These are phyloP conservation scores for Ziziphus jujuba DNA, from an alignment of 306 rosid species.

Conservation along the genomic window DNA sequence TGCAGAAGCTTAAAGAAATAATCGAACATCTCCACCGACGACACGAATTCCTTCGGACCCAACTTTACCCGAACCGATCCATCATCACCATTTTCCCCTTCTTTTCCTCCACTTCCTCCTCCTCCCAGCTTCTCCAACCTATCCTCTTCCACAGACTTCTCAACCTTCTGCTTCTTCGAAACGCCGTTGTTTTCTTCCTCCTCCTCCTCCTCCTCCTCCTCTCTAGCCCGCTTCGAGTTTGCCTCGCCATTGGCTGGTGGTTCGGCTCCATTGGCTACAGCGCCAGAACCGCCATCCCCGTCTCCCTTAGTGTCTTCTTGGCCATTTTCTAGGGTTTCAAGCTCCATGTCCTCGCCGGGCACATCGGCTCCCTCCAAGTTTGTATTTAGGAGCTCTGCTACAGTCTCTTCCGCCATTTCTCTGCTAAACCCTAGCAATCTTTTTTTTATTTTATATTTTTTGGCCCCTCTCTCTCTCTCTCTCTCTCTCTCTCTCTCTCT, in stretches of 20 bases:
- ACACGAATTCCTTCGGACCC: conserved; percentile 49
- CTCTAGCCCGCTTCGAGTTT: conserved; percentile 37
- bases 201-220: no score
- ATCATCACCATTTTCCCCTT: conserved; percentile 22
- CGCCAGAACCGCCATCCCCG: background rate
- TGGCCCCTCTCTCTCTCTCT: no score
- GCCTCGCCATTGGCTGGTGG: conserved; percentile 13
- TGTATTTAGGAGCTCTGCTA: conserved; percentile 17
- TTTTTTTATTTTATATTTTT: no score
- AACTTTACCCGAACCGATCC: conserved; percentile 32
- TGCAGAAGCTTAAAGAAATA: conserved; percentile 67
- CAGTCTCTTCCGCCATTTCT: conserved; percentile 27
- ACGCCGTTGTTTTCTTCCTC: conserved; percentile 13
- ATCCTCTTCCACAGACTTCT: conserved; percentile 42
- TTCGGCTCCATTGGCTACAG: background rate
- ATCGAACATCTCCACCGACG: conserved; percentile 61
- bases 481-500: no score
- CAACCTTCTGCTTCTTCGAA: conserved; percentile 43
- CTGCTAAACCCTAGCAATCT: no score
- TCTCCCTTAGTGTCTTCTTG: background rate
- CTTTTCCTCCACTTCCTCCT: conserved; percentile 24
- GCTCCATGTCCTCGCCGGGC: conserved; percentile 33
- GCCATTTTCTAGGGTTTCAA: conserved; percentile 16
- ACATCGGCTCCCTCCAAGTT: conserved; percentile 7
- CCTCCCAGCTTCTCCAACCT: conserved; percentile 33